Base-by-base conservation (phyloP, 306 rosid species). In the Mimosa bimucronata region DNA sequence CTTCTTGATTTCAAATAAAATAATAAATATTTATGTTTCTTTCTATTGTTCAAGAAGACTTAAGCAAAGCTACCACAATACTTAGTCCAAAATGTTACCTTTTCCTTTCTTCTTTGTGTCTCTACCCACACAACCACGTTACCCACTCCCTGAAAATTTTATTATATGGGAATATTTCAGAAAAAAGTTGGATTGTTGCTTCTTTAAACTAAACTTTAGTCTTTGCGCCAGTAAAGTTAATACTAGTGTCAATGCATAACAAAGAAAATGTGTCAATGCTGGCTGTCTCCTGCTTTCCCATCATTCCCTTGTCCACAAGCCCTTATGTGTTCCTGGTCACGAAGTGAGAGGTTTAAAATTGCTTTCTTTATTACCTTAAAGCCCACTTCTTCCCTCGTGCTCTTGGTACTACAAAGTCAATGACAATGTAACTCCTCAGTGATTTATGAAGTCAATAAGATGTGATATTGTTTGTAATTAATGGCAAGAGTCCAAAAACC, bases 261-360 rank as follows among this genome's bases (percentile, higher is more conserved):
- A 98, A 96, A 67, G 99, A 96, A 86, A 96, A 96, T 45, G 90
- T 66, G 88, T 91, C 75, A 30, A 93, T 91, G 90, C 71, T 85
- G 40, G 98, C 98, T 58, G 99, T 93, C 84, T 96, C 98, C 61
- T 96, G 98, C 93, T 90, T 91, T 89, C 99, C 99, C 64, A 98
- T 96, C 99, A 74, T 96, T 96, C 78, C 99, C 99, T 91, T 96
- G 98, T 79, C 99, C 98, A 74, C 93, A 96, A 73, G 99, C 98
- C 66, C 91, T 85, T 50, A 93, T 96, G 85, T 96, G 99, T 0
- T 86, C 92, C 12, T 66, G 53, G 79, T 96, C 98, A 86, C 98
- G 98, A 83, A 96, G 99, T 0, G 99, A 93, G 34, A 96, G 93
- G 75, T 96, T 93, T 88, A 93, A 82, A 84, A 96, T 96, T 28